Conservation (phyloP, 148 eudicot genomes). For the Fagopyrum tataricum region DNA sequence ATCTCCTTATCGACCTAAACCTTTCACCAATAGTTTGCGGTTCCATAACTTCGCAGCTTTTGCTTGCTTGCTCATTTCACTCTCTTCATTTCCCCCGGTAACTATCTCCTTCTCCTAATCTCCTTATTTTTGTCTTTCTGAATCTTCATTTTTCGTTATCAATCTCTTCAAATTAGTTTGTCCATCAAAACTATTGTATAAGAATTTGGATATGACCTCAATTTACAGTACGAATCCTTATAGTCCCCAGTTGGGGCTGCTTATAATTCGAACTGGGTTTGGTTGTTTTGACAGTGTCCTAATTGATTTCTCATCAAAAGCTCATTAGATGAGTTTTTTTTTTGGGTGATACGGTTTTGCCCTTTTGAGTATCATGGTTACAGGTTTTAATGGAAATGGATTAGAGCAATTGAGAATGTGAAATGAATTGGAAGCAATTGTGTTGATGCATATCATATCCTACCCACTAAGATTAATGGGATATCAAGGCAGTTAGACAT, state of each 20-base stretch:
- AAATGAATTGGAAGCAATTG: not conserved
- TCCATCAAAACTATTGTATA: not conserved
- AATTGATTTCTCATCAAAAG: not conserved
- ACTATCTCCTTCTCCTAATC: not conserved
- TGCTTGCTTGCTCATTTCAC: not conserved
- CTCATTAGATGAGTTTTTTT: too few species aligned
- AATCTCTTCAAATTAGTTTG: not conserved
- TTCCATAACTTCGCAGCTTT: not conserved
- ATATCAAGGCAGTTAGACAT: too few species aligned
- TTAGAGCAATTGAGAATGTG: constrained; percentile 6
- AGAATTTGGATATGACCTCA: not conserved
- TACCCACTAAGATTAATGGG: too few species aligned
- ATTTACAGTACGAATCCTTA: not conserved
- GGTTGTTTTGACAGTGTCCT: not conserved
- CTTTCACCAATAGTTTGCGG: not conserved
- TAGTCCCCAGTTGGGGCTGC: not conserved
- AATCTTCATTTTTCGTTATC: not conserved
- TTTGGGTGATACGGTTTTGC: too few species aligned
- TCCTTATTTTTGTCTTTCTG: not conserved
- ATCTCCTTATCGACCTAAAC: constrained; percentile 5
- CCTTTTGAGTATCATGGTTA: not conserved
- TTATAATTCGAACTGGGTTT: not conserved
- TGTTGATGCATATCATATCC: too few species aligned
- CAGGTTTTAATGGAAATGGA: not conserved
- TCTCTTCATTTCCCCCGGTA: not conserved